Evolutionary conservation across 371 early-diverging fungal genomes (phyloP).

Genomic region (Mortierella sp.): DNA sequence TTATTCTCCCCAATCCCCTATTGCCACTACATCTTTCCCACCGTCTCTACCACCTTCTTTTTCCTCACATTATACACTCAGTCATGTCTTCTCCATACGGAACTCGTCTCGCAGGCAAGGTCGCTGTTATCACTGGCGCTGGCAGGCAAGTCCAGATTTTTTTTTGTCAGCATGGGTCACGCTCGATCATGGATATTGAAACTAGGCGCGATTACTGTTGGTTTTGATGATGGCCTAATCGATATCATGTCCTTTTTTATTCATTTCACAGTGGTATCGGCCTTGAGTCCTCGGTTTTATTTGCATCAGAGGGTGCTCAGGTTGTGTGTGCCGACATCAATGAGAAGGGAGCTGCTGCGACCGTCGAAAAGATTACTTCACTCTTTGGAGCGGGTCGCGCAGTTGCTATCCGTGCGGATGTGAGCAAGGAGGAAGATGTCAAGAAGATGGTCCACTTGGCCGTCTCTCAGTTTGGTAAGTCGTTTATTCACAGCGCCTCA

Average conservation of each 20-base stretch:
- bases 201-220: no score
- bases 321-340: slow-evolving; percentile 87
- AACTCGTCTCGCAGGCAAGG: slow-evolving; percentile 73
- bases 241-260: not conserved
- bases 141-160: slow-evolving; percentile 67
- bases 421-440: slow-evolving; percentile 81
- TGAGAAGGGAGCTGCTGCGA: slow-evolving; percentile 64
- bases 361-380: slow-evolving; percentile 64
- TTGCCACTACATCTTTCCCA: not conserved
- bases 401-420: slow-evolving; percentile 72
- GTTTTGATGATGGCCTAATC: not conserved
- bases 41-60: not conserved
- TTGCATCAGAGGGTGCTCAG: slow-evolving; percentile 87
- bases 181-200: no score
- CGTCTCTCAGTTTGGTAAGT: slow-evolving; percentile 75
- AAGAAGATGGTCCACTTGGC: slow-evolving; percentile 78
- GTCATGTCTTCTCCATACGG: slow-evolving; percentile 45
- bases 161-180: not conserved
- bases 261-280: slow-evolving; percentile 80
- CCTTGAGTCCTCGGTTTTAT: slow-evolving; percentile 78
- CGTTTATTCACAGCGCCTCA: not conserved
- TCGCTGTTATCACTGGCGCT: slow-evolving; percentile 91
- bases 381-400: slow-evolving; percentile 58
- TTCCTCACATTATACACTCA: not conserved
- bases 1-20: not conserved